Base-by-base conservation (phyloP, 202 grass and related monocot genomes). In the Schoenoplectus triqueter region DNA sequence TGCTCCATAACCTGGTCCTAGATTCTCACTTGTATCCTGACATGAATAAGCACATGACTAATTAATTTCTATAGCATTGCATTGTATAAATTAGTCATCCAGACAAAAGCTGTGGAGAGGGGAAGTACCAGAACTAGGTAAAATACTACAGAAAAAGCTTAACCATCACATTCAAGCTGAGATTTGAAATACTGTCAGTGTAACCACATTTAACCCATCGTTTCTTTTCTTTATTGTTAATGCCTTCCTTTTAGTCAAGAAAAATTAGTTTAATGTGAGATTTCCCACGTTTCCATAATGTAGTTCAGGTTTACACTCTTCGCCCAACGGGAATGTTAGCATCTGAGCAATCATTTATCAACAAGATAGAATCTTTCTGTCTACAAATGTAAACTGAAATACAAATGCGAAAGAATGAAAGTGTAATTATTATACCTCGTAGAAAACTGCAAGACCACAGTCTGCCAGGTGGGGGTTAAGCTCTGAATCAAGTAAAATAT, bases 401-500 rank as follows among this genome's bases (percentile, higher is more conserved):
- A 80, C 14, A 73, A 54, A 57, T 45, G 55, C 10, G 50, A 82
- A 82, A 52, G 39, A 60, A 79, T 79, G 10, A 14, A 77, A 44
- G 8, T 11, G 22, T 54, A 55, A 39, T 66, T 61, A 44, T 14
- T 49, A 90, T 81, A 99, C 96, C 91, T 96, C 90, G 70, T 94
- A 99, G 64, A 91, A 96, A 73, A 83, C 82, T 19, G 93, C 62
- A 54, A 99, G 79, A 80, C 96, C 93, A 13, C 89, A 94, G 20
- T 96, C 93, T 19, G 87, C 81, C 13, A 96, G 90, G 61, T 22
- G 93, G 82, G 96, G 87, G 14, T 99, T 96, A 77, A 99, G 91
- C 73, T 96, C 91, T 63, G 82, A 82, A 82, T 99, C 96, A 20
- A 99, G 93, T 78, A 99, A 87, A 62, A 99, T 92, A 73, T 92